phyloP scores from a whole-genome alignment of 768 basidiomycete species.

The Lentinula edodes region DNA sequence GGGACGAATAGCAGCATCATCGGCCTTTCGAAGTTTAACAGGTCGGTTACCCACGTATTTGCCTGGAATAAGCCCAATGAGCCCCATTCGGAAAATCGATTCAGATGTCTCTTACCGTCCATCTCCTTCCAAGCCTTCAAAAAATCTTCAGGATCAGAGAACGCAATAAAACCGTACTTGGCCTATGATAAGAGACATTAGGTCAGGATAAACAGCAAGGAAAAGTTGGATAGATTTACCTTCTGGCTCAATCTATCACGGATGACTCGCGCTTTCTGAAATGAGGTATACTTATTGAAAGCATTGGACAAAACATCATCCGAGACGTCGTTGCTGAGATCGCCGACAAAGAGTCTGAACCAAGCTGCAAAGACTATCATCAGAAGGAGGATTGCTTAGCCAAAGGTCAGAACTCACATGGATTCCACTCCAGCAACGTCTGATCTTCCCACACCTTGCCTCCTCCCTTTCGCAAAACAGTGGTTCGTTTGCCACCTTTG shows the following conservation, averaged over 20 bases:
- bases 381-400: neutral
- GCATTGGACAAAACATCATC: slow-evolving; percentile 92
- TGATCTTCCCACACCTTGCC: slow-evolving; percentile 99
- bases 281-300: slow-evolving; percentile 90
- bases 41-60: slow-evolving; percentile 99
- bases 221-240: slow-evolving; percentile 33
- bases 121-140: slow-evolving; percentile 99
- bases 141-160: slow-evolving; percentile 98
- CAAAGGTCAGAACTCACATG: slow-evolving; percentile 51
- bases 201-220: neutral
- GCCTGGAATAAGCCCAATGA: slow-evolving; percentile 33
- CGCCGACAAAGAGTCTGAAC: slow-evolving; percentile 97
- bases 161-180: slow-evolving; percentile 95
- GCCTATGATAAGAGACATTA: slow-evolving; percentile 45
- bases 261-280: slow-evolving; percentile 93
- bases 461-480: slow-evolving; percentile 90
- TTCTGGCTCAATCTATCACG: slow-evolving; percentile 92
- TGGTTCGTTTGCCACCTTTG: slow-evolving; percentile 88
- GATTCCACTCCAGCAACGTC: slow-evolving; percentile 95
- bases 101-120: slow-evolving; percentile 66
- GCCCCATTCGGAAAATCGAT: neutral
- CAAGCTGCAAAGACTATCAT: slow-evolving; percentile 52
- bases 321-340: slow-evolving; percentile 96
- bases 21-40: slow-evolving; percentile 94
- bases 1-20: slow-evolving; percentile 76